These are phyloP conservation scores for Tympanopsis confertula DNA, from an alignment of 2,329 filamentous ascomycete species.

Conservation along the genomic window DNA sequence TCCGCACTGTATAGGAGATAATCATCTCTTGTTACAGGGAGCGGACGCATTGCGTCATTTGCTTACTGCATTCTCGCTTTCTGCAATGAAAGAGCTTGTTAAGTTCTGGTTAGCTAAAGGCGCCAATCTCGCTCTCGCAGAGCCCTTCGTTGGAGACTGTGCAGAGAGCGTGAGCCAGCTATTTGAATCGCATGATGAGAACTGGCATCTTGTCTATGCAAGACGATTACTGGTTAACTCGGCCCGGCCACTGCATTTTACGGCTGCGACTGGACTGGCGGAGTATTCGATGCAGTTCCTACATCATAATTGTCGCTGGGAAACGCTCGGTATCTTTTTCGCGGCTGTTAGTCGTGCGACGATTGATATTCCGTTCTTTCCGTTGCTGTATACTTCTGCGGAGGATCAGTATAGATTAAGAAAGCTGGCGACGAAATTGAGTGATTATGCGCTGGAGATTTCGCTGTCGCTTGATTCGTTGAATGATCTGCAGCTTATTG, in stretches of 20 bases:
- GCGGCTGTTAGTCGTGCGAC: conserved; percentile 7
- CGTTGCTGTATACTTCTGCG: conserved; percentile 6
- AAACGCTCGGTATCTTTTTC: conserved; percentile 5
- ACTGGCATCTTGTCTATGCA: not conserved
- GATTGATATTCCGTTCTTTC: conserved; percentile 5
- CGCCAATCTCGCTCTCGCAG: conserved; percentile 3
- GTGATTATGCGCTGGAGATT: conserved; percentile 11
- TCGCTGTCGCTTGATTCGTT: conserved; percentile 15
- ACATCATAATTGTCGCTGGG: conserved; percentile 2
- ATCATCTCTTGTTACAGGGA: not conserved
- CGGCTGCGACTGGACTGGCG: not conserved
- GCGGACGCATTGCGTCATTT: not conserved
- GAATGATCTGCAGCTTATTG: conserved; percentile 29
- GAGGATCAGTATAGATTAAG: conserved; percentile 6
- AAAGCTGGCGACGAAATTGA: conserved; percentile 7
- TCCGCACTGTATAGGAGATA: not conserved
- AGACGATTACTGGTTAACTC: conserved; percentile 1
- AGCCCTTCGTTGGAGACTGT: conserved; percentile 2
- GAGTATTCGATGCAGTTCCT: conserved; percentile 2
- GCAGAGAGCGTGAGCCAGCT: conserved; percentile 1
- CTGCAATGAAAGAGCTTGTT: not conserved
- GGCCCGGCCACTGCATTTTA: not conserved
- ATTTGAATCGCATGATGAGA: not conserved
- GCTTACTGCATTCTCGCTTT: not conserved
- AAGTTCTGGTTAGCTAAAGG: conserved; percentile 1